Percentiles rank a stretch among this genome's conserved stretches.
Conservation (phyloP, 2,329 filamentous ascomycete species). For the Lasiodiplodia hormozganensis region DNA sequence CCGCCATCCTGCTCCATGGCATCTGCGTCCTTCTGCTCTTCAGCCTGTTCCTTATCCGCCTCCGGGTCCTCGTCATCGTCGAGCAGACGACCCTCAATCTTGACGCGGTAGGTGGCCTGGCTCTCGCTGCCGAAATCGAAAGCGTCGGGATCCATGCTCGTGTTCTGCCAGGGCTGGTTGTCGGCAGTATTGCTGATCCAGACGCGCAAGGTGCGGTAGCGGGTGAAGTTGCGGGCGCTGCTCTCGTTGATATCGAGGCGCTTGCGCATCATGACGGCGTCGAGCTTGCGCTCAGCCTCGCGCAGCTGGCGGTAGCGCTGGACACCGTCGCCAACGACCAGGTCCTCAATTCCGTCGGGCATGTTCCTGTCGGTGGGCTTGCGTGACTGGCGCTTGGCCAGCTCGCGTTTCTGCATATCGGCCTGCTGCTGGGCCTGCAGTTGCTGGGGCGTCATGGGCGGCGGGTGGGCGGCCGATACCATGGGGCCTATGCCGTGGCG, state of each 20-base stretch:
- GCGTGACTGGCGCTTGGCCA: slow-evolving; percentile 79
- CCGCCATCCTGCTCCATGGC: slow-evolving; percentile 68
- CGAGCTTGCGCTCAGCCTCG: slow-evolving; percentile 85
- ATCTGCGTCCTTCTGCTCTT: slow-evolving; percentile 52
- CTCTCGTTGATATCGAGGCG: slow-evolving; percentile 84
- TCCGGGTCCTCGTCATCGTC: slow-evolving; percentile 54
- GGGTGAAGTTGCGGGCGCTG: slow-evolving; percentile 75
- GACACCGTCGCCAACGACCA: slow-evolving; percentile 81
- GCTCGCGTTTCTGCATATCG: slow-evolving; percentile 63
- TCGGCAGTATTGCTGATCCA: slow-evolving; percentile 96
- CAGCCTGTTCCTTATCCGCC: slow-evolving; percentile 34
- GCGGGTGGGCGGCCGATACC: slow-evolving; percentile 37
- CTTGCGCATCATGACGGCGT: slow-evolving; percentile 94
- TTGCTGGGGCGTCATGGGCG: slow-evolving; percentile 50
- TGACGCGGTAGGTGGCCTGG: slow-evolving; percentile 85
- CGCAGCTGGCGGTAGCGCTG: slow-evolving; percentile 82
- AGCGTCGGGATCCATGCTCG: slow-evolving; percentile 70
- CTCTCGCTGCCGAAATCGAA: slow-evolving; percentile 82
- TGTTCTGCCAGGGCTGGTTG: slow-evolving; percentile 90
- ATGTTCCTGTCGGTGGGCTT: slow-evolving; percentile 96
- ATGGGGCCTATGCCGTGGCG: slow-evolving; percentile 54
- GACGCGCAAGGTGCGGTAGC: slow-evolving; percentile 83
- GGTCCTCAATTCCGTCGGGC: slow-evolving; percentile 82
- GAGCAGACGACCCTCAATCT: slow-evolving; percentile 86
- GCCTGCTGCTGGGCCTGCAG: slow-evolving; percentile 55